Evolutionary conservation across 2,329 filamentous ascomycete species (phyloP), one percentile per base, ranked within the genome.

Genomic region (Ascocoryne sarcoides): DNA sequence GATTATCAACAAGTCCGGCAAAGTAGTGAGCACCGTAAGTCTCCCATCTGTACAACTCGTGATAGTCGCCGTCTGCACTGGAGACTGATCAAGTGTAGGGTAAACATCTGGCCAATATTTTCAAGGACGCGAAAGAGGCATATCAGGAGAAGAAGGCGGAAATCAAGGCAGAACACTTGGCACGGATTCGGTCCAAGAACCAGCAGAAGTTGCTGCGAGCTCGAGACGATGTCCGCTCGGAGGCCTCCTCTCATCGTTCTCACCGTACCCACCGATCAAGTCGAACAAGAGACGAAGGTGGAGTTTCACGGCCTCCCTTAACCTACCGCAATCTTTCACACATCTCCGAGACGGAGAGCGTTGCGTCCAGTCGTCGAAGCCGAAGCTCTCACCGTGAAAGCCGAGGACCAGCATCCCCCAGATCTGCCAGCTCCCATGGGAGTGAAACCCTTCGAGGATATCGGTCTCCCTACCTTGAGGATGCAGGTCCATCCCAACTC

Each of bases 101-200:
- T 58, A 95, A 93, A 65, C 85, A 95, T 54, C 70, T 96, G 17
- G 76, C 93, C 57, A 82, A 79, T 59, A 82, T 95, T 58, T 93
- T 94, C 71, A 94, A 87, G 61, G 88, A 95, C 60, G 90, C 89
- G 48, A 87, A 86, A 60, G 78, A 81, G 39, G 84, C 85, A 43
- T 96, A 96, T 64, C 75, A 81, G 42, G 86, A 94, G 57, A 85
- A 85, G 58, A 95, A 93, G 62, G 82, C 85, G 5, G 79, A 88
- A 52, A 73, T 95, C 53, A 79, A 79, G 60, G 77, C 81, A 15
- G 77, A 85, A 51, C 75, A 79, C 54, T 79, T 81, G 55, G 68
- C 68, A 29, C 70, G 71, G 47, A 57, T 69, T 30, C 68, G 71
- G 37, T 73, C 79, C 51, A 73, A 67, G 51, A 66, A 72, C 49